phyloP scores from a whole-genome alignment of 2,329 filamentous ascomycete species.

The Verticillium longisporum region DNA sequence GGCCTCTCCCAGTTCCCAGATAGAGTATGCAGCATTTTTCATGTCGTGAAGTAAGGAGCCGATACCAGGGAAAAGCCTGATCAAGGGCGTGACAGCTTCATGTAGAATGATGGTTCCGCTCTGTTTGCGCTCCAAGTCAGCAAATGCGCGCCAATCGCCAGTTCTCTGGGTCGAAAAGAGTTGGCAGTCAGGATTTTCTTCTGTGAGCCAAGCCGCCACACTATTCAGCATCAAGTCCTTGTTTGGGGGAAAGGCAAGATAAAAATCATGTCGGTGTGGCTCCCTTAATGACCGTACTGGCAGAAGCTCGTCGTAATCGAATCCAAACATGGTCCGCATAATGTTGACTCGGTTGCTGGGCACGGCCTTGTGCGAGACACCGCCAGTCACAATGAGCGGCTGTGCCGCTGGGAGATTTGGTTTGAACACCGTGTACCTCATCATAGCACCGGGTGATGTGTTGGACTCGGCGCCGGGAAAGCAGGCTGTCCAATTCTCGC shows the following conservation, averaged over 20 bases:
- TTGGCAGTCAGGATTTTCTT: constrained; percentile 28
- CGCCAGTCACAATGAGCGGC: neutral
- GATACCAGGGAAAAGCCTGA: constrained; percentile 30
- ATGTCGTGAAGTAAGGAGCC: constrained; percentile 20
- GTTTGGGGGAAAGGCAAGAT: constrained; percentile 39
- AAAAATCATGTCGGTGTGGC: constrained; percentile 29
- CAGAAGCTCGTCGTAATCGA: constrained; percentile 23
- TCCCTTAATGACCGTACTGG: constrained; percentile 9
- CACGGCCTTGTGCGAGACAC: neutral
- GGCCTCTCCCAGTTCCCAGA: constrained; percentile 35
- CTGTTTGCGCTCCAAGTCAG: constrained; percentile 12
- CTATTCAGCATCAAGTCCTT: constrained; percentile 25
- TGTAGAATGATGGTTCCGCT: constrained; percentile 35
- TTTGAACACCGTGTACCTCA: constrained; percentile 32
- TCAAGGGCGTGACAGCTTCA: constrained; percentile 28
- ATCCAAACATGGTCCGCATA: constrained; percentile 20
- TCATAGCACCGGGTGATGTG: constrained; percentile 6
- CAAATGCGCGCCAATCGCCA: constrained; percentile 43
- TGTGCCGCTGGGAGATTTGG: constrained; percentile 10
- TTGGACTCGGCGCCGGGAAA: constrained; percentile 10
- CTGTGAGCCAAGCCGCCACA: constrained; percentile 36
- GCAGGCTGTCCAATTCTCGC: constrained; percentile 24
- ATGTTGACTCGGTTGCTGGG: constrained; percentile 4
- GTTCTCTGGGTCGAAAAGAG: constrained; percentile 31
- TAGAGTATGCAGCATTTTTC: constrained; percentile 18